A percentile compares a stretch with the other conserved stretches of the same genome.
Evolutionary conservation across 345 rosid genomes (phyloP).

Genomic region (Raphanus raphanistrum): DNA sequence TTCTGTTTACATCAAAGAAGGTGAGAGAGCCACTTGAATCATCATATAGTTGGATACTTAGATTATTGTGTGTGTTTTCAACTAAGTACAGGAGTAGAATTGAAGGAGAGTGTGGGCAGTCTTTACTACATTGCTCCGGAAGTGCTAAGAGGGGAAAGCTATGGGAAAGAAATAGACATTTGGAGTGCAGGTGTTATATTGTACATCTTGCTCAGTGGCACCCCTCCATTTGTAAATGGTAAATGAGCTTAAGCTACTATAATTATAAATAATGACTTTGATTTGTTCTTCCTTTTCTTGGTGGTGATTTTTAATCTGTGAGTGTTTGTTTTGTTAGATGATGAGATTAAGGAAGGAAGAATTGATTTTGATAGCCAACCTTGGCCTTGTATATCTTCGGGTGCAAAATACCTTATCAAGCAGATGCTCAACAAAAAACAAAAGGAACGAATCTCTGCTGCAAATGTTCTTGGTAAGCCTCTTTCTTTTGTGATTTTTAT

Average conservation of each 20-base stretch:
- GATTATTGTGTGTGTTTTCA: not conserved
- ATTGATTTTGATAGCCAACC: constrained; percentile 65
- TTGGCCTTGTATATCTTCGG: constrained; percentile 69
- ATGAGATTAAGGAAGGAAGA: constrained; percentile 54
- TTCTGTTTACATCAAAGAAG: constrained; percentile 73
- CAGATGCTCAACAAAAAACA: constrained; percentile 64
- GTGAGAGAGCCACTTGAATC: constrained; percentile 20
- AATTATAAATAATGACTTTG: not conserved
- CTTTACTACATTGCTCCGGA: constrained; percentile 53
- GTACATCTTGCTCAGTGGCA: constrained; percentile 20
- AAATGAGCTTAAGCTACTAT: not conserved
- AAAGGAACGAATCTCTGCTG: constrained; percentile 50
- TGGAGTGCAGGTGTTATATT: constrained; percentile 2
- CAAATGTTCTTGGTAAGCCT: constrained; percentile 71
- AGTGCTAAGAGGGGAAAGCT: not conserved
- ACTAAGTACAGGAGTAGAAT: constrained; percentile 51
- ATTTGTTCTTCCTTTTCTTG: not conserved
- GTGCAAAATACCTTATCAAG: constrained; percentile 69
- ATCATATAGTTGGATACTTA: not conserved
- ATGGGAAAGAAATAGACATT: not conserved
- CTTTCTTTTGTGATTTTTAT: not conserved
- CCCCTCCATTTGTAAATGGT: constrained; percentile 56
- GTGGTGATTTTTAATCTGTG: not conserved
- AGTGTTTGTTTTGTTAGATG: constrained; percentile 15
- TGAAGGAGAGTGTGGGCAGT: constrained; percentile 66